These are phyloP conservation scores for Niveomyces coronatus DNA, from an alignment of 2,329 filamentous ascomycete species.

Conservation along the genomic window DNA sequence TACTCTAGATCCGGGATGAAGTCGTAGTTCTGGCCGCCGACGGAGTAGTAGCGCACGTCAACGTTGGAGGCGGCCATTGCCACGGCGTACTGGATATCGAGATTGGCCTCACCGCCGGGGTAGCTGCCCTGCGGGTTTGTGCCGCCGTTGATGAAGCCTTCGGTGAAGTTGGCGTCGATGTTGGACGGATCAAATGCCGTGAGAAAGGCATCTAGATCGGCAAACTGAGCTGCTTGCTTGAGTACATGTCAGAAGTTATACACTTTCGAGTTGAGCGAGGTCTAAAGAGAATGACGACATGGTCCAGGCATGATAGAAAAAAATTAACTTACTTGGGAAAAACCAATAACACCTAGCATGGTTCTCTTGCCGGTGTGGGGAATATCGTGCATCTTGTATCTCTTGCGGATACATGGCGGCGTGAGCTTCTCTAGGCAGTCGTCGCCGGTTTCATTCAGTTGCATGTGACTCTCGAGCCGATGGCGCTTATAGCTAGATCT, in stretches of 20 bases:
- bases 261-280: background rate
- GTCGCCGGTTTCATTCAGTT: constrained; percentile 11
- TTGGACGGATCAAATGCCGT: constrained; percentile 40
- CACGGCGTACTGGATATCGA: constrained; percentile 27
- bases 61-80: constrained; percentile 23
- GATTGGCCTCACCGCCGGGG: constrained; percentile 25
- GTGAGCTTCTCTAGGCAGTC: constrained; percentile 30
- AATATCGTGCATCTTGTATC: constrained; percentile 32
- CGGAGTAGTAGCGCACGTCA: constrained; percentile 23
- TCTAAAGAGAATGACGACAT: background rate
- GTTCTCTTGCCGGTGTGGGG: constrained; percentile 48
- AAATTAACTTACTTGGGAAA: constrained; percentile 28
- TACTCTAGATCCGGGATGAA: constrained; percentile 26
- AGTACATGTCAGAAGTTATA: constrained; percentile 14
- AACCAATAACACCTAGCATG: constrained; percentile 52
- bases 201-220: constrained; percentile 48
- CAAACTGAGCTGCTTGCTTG: constrained; percentile 41
- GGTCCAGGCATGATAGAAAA: too few species aligned
- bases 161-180: constrained; percentile 44
- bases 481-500: background rate
- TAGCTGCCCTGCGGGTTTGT: constrained; percentile 35
- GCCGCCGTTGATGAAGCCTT: constrained; percentile 47
- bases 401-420: constrained; percentile 31
- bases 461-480: background rate
- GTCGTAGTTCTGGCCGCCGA: constrained; percentile 21